Conservation (phyloP, 768 basidiomycete species). For the Lyophyllum shimeji region DNA sequence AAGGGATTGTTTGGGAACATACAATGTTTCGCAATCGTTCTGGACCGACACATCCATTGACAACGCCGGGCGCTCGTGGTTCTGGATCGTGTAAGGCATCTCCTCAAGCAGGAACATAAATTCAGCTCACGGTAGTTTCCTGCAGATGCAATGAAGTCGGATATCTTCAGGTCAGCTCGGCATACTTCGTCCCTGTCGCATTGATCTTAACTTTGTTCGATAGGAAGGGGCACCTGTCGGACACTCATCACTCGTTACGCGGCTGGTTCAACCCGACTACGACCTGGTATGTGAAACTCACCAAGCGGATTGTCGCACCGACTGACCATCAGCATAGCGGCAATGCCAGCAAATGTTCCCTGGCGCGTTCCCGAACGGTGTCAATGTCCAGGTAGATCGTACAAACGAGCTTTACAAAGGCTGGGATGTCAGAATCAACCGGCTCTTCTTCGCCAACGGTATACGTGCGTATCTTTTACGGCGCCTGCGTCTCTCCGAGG, state of each 20-base stretch:
- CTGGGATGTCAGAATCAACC: conserved; percentile 58
- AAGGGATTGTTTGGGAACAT: conserved; percentile 43
- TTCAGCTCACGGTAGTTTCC: conserved; percentile 1
- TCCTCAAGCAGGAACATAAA: background rate
- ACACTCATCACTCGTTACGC: conserved; percentile 46
- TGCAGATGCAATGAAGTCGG: conserved; percentile 71
- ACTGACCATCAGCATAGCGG: background rate
- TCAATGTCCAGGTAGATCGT: background rate
- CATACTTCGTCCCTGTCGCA: background rate
- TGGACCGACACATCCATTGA: conserved; percentile 59
- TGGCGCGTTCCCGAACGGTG: background rate
- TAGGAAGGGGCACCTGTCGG: conserved; percentile 43
- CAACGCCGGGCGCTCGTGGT: conserved; percentile 62
- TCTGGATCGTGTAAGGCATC: conserved; percentile 60
- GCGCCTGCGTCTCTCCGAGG: background rate
- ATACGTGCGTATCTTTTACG: conserved; percentile 43
- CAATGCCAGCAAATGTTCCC: background rate
- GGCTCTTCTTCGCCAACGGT: conserved; percentile 71
- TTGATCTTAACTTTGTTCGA: background rate
- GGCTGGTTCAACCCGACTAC: conserved; percentile 53
- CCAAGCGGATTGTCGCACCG: background rate
- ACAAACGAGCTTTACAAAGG: conserved; percentile 45
- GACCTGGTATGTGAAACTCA: conserved; percentile 42
- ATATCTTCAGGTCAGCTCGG: conserved; percentile 40
- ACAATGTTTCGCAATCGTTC: conserved; percentile 35